Percentiles rank a stretch among this genome's conserved stretches.
These are phyloP conservation scores for Globisporangium perplexum DNA, from an alignment of 352 stramenopile species.

Conservation along the genomic window DNA sequence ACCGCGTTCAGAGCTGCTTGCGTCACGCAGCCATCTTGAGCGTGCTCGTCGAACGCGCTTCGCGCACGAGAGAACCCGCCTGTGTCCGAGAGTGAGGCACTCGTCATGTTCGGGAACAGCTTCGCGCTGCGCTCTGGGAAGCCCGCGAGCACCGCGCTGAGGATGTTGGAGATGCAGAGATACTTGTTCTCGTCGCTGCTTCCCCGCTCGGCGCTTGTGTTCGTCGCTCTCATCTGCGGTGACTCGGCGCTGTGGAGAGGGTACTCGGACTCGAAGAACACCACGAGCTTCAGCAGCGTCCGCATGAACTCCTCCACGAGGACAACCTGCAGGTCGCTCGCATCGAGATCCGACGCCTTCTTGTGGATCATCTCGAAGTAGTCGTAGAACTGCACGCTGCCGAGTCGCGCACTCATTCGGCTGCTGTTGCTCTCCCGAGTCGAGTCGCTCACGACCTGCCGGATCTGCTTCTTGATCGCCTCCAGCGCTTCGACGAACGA, in stretches of 20 bases:
- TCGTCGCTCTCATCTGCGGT: neutral
- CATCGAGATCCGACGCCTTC: slow-evolving; percentile 50
- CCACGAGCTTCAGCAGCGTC: slow-evolving; percentile 59
- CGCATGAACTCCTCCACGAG: slow-evolving; percentile 73
- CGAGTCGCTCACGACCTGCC: slow-evolving; percentile 24
- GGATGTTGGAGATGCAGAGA: slow-evolving; percentile 61
- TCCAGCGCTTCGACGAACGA: slow-evolving; percentile 72
- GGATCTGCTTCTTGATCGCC: slow-evolving; percentile 63
- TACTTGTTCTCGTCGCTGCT: slow-evolving; percentile 24
- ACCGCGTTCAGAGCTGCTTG: slow-evolving; percentile 16
- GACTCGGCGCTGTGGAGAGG: slow-evolving; percentile 13
- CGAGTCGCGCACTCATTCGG: slow-evolving; percentile 20
- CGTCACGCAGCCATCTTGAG: slow-evolving; percentile 16
- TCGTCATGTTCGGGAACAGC: slow-evolving; percentile 36
- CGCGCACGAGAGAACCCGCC: slow-evolving; percentile 8
- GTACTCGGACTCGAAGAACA: slow-evolving; percentile 72
- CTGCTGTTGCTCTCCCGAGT: slow-evolving; percentile 15
- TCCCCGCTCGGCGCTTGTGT: slow-evolving; percentile 9
- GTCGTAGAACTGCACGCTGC: slow-evolving; percentile 64
- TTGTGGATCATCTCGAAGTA: slow-evolving; percentile 73
- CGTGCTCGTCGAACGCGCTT: slow-evolving; percentile 24
- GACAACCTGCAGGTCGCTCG: slow-evolving; percentile 71
- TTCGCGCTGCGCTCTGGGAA: slow-evolving; percentile 38
- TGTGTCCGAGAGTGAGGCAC: slow-evolving; percentile 1
- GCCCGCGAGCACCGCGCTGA: slow-evolving; percentile 49